Percentiles rank a stretch among this genome's conserved stretches.
Conservation (phyloP, 495 filamentous ascomycete genomes). For the Filosporella fistucella region DNA sequence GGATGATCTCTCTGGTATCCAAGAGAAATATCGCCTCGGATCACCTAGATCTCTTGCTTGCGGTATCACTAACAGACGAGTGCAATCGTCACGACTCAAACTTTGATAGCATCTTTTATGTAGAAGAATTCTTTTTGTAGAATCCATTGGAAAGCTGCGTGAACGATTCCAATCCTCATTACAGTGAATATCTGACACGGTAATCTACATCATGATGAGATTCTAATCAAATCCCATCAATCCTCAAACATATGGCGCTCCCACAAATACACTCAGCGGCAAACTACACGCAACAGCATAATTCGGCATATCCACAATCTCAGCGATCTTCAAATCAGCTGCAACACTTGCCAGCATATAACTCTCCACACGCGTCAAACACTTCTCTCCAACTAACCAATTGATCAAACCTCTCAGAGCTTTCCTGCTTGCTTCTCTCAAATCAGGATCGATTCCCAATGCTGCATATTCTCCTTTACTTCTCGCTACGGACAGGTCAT, state of each 20-base stretch:
- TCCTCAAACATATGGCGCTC: slow-evolving; percentile 12
- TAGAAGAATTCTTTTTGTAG: too few relatives aligned
- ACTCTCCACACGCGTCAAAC: slow-evolving; percentile 37
- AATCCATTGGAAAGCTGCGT: too few relatives aligned
- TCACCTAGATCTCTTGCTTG: too few relatives aligned
- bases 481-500: slow-evolving; percentile 12
- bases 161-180: too few relatives aligned
- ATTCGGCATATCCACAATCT: slow-evolving; percentile 47
- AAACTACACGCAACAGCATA: slow-evolving; percentile 42
- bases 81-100: too few relatives aligned
- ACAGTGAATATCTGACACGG: too few relatives aligned
- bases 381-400: slow-evolving; percentile 41
- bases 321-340: slow-evolving; percentile 39
- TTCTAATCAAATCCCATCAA: too few relatives aligned
- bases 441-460: slow-evolving; percentile 38
- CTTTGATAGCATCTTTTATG: too few relatives aligned
- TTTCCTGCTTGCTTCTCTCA: slow-evolving; percentile 39
- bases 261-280: slow-evolving; percentile 38
- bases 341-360: slow-evolving; percentile 48
- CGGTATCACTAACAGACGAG: too few relatives aligned
- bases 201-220: too few relatives aligned
- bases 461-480: slow-evolving; percentile 41
- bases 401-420: slow-evolving; percentile 38
- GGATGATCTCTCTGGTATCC: too few relatives aligned
- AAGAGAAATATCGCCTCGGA: too few relatives aligned